phyloP scores from a whole-genome alignment of 2,329 filamentous ascomycete species.

The Monosporascus sp. region DNA sequence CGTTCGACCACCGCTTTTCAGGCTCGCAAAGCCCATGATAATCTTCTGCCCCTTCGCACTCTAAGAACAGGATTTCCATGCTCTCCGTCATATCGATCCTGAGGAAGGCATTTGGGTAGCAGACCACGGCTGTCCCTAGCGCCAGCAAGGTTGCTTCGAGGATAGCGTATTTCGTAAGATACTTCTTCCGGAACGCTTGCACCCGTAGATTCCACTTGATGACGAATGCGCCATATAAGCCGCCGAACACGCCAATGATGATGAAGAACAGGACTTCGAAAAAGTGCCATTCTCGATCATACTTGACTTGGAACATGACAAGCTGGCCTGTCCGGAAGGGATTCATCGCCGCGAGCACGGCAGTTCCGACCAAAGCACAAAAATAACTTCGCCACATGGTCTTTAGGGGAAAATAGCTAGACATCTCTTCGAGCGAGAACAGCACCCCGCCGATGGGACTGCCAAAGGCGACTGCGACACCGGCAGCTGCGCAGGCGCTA shows the following conservation, averaged over 20 bases:
- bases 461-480: conserved; percentile 93
- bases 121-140: conserved; percentile 79
- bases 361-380: conserved; percentile 90
- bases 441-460: conserved; percentile 95
- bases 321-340: conserved; percentile 94
- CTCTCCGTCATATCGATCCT: conserved; percentile 98
- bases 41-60: conserved; percentile 84
- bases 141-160: conserved; percentile 83
- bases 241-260: conserved; percentile 85
- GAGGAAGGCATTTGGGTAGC: conserved; percentile 92
- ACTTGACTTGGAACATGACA: conserved; percentile 98
- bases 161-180: conserved; percentile 76
- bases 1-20: conserved; percentile 69
- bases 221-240: conserved; percentile 90
- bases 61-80: conserved; percentile 95
- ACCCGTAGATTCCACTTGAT: conserved; percentile 95
- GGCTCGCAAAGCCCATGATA: conserved; percentile 85
- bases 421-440: conserved; percentile 98
- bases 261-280: conserved; percentile 94
- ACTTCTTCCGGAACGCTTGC: conserved; percentile 91
- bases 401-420: conserved; percentile 90
- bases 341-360: conserved; percentile 91
- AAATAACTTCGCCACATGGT: conserved; percentile 98
- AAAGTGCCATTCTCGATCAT: conserved; percentile 96
- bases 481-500: conserved; percentile 89